Percentiles rank a stretch among this genome's conserved stretches.
These are phyloP conservation scores for Hansfordia pulvinata DNA, from an alignment of 2,329 filamentous ascomycete species.

Conservation along the genomic window DNA sequence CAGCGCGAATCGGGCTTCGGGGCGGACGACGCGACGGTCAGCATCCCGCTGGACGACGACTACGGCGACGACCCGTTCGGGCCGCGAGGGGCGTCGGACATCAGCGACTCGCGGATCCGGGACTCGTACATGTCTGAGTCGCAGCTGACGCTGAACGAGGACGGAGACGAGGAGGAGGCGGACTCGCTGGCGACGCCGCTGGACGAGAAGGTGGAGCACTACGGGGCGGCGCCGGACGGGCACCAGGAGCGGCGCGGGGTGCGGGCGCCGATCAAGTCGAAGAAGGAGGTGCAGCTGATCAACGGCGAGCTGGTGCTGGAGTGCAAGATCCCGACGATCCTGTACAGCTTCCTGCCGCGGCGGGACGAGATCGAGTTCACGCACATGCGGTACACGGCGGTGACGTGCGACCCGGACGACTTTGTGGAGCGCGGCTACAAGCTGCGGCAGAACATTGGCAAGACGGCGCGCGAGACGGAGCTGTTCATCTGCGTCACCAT, in stretches of 20 bases:
- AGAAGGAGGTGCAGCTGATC: slow-evolving; percentile 89
- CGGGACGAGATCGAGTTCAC: slow-evolving; percentile 94
- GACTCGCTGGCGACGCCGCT: too few relatives aligned
- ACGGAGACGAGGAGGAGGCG: slow-evolving; percentile 13
- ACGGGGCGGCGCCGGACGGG: slow-evolving; percentile 75
- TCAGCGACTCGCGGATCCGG: slow-evolving; percentile 39
- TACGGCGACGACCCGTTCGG: slow-evolving; percentile 68
- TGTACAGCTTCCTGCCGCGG: slow-evolving; percentile 91
- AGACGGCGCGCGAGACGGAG: slow-evolving; percentile 84
- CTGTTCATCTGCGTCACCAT: slow-evolving; percentile 94
- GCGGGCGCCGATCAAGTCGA: slow-evolving; percentile 74
- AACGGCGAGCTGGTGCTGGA: slow-evolving; percentile 96
- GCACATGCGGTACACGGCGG: slow-evolving; percentile 89
- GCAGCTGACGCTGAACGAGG: slow-evolving; percentile 40
- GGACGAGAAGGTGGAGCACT: slow-evolving; percentile 57
- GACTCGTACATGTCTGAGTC: slow-evolving; percentile 43
- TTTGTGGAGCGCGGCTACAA: slow-evolving; percentile 88
- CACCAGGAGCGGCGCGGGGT: slow-evolving; percentile 82
- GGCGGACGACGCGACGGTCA: slow-evolving; percentile 55
- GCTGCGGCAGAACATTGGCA: slow-evolving; percentile 79
- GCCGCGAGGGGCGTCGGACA: slow-evolving; percentile 38
- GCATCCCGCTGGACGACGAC: slow-evolving; percentile 52
- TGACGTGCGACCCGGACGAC: slow-evolving; percentile 81
- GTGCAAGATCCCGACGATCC: slow-evolving; percentile 96
- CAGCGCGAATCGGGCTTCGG: slow-evolving; percentile 38